Evolutionary conservation across 164 flowering plant genomes (phyloP), one percentile per base, ranked within the genome.

Genomic region (Stephania yunnanensis): DNA sequence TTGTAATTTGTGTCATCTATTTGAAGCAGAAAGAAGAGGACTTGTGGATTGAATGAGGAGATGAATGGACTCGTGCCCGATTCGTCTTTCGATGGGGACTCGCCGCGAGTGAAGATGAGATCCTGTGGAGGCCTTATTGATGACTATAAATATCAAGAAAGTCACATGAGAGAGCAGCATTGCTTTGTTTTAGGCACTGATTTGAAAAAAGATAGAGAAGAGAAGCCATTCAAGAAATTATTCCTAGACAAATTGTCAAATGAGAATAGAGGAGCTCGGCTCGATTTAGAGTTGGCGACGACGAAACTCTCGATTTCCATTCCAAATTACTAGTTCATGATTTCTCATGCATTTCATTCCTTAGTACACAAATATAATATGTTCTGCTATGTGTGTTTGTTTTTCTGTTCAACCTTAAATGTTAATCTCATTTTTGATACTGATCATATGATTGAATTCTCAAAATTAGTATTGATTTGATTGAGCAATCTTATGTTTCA

Each of bases 121-220:
- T 76, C 74, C 36, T 74, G 42, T 36, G 42, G 66, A 64, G 48
- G 66, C 36, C 69, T 22, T 9, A 76, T 68, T 22, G 68, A 73
- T 42, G 75, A 68, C 74, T 50, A 83, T 52, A 25, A 70, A 17
- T 65, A 70, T 11, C 80, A 78, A 45, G 67, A 45, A 52, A 65
- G 22, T 42, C 22, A 53, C n/a, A 75, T 77, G 46, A 68, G 79
- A 46, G 71, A 83, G 53, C 82, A 83, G 73, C 88, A 82, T 45
- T 84, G 87, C 68, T 85, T 83, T 71, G 80, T 82, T 72, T 19
- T 83, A 69, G 87, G 87, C 13, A 69, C 83, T 29, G 87, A 85
- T 73, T 81, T 87, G 74, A 87, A 82, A 71, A 15, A 74, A 30
- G 71, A 71, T 19, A 78, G 74, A n/a, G 25, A 25, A 25, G 82